These are phyloP conservation scores for Mastigamoeba balamuthi DNA, from an alignment of 78 protist genomes.

Conservation along the genomic window DNA sequence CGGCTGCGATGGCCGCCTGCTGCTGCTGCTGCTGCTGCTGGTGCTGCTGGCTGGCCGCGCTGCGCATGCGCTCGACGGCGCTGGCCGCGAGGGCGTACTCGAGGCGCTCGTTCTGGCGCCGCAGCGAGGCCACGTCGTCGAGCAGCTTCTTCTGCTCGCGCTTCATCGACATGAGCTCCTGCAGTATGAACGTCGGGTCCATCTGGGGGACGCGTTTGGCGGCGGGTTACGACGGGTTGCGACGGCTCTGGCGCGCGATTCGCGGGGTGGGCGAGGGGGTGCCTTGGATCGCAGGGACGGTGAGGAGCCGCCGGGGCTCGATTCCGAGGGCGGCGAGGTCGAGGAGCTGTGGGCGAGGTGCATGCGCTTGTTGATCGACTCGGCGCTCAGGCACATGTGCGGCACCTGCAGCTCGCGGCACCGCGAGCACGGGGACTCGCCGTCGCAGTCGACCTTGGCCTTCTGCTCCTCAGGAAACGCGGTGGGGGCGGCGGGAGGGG, in stretches of 20 bases:
- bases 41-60: background rate
- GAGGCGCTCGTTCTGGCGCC: background rate
- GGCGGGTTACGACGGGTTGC: background rate
- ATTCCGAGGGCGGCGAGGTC: too few species aligned
- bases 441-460: background rate
- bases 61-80: background rate
- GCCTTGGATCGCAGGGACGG: background rate
- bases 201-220: background rate
- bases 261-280: background rate
- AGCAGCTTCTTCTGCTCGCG: background rate
- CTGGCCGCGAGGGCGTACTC: background rate
- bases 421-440: background rate
- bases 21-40: too few species aligned
- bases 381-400: background rate
- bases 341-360: too few species aligned
- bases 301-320: background rate
- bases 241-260: background rate
- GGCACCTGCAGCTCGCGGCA: background rate
- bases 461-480: background rate
- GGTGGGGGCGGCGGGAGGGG: too few species aligned
- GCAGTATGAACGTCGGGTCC: background rate
- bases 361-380: too few species aligned
- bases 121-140: background rate
- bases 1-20: background rate
- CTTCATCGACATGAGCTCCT: background rate